Evolutionary conservation across 2,329 filamentous ascomycete genomes (phyloP), one percentile per base, ranked within the genome.

Genomic region (Dissoconium aciculare): DNA sequence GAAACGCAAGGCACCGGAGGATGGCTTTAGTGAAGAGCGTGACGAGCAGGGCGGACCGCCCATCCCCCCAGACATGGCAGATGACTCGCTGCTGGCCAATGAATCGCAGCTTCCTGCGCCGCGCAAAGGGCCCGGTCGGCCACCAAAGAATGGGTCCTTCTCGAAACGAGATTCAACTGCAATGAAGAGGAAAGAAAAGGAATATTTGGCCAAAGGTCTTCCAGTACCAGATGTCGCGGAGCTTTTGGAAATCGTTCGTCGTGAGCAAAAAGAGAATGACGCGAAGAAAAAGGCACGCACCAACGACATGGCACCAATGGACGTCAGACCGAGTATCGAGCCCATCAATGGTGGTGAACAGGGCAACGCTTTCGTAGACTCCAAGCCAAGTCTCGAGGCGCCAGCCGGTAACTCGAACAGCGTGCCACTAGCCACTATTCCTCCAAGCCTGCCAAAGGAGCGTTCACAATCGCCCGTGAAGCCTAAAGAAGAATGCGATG

Each of bases 111-210:
- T 63, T 4, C 55, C 71, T 16, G 67, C 71, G 15, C 78, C 71
- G 55, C 75, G 78, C 39, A 73, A 79, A 42, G 80, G 80, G 10
- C 80, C 80, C 6, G 80, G 80, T n/a, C 63, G 80, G 31, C 80
- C 80, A 12, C 80, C 80, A 0, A 85, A 85, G 58, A 79, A 85
- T 46, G 80, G 80, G 15, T 68, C 83, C 49, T 81, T 84, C 71
- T 85, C 79, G 1, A 84, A 84, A 55, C 66, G 80, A 34, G 76
- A 84, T 34, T 42, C 51, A 35, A 37, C 47, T 5, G 43, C 46
- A 16, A 46, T 51, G 27, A 52, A 49, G 31, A 42, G 46, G 17
- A 59, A 37, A 44, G 47, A 38, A 34, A 54, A 46, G 35, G 53
- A 57, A 37, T 50, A 47, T 29, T 48, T 54, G 21, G 52, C 52